These are phyloP conservation scores for Stephania yunnanensis DNA, from an alignment of 164 flowering plant species.

Conservation along the genomic window DNA sequence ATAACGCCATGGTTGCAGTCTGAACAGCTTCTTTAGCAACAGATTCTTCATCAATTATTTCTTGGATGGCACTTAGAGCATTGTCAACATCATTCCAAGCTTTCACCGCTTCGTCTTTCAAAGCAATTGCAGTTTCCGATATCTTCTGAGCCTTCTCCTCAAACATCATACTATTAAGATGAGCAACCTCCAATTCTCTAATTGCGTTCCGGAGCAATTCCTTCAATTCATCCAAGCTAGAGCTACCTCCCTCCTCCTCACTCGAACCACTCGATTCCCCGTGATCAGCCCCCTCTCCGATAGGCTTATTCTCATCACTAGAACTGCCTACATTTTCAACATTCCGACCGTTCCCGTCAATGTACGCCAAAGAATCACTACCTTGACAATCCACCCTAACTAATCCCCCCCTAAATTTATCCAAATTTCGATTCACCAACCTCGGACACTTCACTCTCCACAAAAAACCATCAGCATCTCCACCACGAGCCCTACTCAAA, in stretches of 20 bases:
- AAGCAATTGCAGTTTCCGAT: conserved; percentile 85
- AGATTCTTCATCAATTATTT: conserved; percentile 51
- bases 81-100: conserved; percentile 64
- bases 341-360: conserved; percentile 48
- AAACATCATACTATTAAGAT: conserved; percentile 72
- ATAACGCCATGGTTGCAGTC: conserved; percentile 78
- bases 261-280: conserved; percentile 18
- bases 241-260: conserved; percentile 30
- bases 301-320: conserved; percentile 19
- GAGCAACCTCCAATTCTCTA: conserved; percentile 78
- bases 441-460: neutral
- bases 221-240: conserved; percentile 59
- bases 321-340: conserved; percentile 27
- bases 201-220: conserved; percentile 63
- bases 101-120: conserved; percentile 67
- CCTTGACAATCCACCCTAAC: conserved; percentile 36
- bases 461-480: neutral
- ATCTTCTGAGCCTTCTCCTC: conserved; percentile 90
- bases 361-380: conserved; percentile 58
- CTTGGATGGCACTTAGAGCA: conserved; percentile 44
- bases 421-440: conserved; percentile 13
- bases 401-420: conserved; percentile 15
- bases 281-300: conserved; percentile 7
- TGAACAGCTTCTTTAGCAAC: conserved; percentile 75
- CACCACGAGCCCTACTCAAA: neutral